These are phyloP conservation scores for Heterobasidion parviporum DNA, from an alignment of 1,284 basidiomycete species.

Conservation along the genomic window DNA sequence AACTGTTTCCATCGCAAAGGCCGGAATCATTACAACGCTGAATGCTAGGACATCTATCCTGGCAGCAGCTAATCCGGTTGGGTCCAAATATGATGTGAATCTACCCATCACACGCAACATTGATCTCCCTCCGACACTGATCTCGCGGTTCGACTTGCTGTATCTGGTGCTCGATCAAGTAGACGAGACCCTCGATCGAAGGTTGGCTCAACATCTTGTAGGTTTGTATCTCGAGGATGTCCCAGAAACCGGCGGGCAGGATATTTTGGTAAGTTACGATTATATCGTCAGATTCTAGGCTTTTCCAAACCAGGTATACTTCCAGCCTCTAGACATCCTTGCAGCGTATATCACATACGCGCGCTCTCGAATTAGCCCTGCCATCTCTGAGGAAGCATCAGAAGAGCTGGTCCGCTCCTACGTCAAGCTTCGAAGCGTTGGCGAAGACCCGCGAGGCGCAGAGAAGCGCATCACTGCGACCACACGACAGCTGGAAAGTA, in stretches of 20 bases:
- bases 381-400: constrained; percentile 83
- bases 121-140: constrained; percentile 93
- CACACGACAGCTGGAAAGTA: constrained; percentile 92
- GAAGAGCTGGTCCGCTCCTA: constrained; percentile 84
- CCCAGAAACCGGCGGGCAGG: constrained; percentile 60
- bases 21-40: constrained; percentile 97
- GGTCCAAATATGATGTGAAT: constrained; percentile 90
- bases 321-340: constrained; percentile 79
- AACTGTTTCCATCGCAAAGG: constrained; percentile 99
- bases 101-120: constrained; percentile 84
- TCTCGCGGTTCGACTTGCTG: constrained; percentile 96
- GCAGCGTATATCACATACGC: constrained; percentile 95
- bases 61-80: constrained; percentile 95
- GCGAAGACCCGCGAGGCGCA: constrained; percentile 77
- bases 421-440: constrained; percentile 90
- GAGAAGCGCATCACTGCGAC: constrained; percentile 98
- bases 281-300: not conserved
- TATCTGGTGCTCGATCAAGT: constrained; percentile 96
- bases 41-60: constrained; percentile 97
- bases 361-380: constrained; percentile 81
- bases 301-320: not conserved
- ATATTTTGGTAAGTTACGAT: constrained; percentile 61
- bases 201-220: constrained; percentile 89
- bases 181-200: constrained; percentile 86
- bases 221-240: constrained; percentile 90